Percentiles rank a stretch among this genome's conserved stretches.
These are phyloP conservation scores for Mrakia blollopis DNA, from an alignment of 768 basidiomycete species.

Conservation along the genomic window DNA sequence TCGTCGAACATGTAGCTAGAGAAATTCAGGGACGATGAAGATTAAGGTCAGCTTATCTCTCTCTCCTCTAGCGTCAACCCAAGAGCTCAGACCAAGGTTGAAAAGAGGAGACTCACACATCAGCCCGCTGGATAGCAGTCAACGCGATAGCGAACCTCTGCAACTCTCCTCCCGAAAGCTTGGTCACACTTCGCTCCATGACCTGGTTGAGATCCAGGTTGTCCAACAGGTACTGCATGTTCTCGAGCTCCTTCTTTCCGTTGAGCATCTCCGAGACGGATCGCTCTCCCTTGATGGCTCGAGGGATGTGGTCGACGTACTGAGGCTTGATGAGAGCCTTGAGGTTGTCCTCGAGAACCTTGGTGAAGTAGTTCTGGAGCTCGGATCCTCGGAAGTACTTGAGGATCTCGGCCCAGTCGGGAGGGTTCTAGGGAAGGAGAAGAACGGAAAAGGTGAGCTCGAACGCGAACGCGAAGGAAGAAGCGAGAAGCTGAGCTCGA, in stretches of 20 bases:
- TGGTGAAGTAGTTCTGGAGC: constrained; percentile 99
- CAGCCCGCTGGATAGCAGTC: constrained; percentile 88
- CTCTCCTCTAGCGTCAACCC: constrained; percentile 3
- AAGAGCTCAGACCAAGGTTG: constrained; percentile 23
- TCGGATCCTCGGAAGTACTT: constrained; percentile 98
- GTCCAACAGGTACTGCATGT: constrained; percentile 78
- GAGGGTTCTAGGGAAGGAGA: constrained; percentile 64
- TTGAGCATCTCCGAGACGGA: constrained; percentile 89
- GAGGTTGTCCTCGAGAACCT: constrained; percentile 95
- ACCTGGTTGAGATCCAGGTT: constrained; percentile 84
- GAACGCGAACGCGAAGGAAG: not conserved
- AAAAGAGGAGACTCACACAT: constrained; percentile 62
- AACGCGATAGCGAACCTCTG: constrained; percentile 98
- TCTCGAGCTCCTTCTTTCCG: constrained; percentile 78
- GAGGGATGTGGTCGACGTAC: constrained; percentile 98
- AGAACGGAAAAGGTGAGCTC: not conserved
- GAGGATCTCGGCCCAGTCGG: constrained; percentile 97
- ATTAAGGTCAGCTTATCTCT: not conserved
- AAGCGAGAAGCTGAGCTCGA: constrained; percentile 10
- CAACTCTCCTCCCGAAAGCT: constrained; percentile 92
- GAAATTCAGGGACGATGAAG: not conserved
- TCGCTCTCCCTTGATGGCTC: constrained; percentile 84
- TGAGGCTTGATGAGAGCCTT: constrained; percentile 99
- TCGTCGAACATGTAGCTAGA: constrained; percentile 97
- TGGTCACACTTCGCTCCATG: constrained; percentile 72